A percentile compares a stretch with the other conserved stretches of the same genome.
Evolutionary conservation across 306 rosid species (phyloP).

Genomic region (Cicer arietinum): DNA sequence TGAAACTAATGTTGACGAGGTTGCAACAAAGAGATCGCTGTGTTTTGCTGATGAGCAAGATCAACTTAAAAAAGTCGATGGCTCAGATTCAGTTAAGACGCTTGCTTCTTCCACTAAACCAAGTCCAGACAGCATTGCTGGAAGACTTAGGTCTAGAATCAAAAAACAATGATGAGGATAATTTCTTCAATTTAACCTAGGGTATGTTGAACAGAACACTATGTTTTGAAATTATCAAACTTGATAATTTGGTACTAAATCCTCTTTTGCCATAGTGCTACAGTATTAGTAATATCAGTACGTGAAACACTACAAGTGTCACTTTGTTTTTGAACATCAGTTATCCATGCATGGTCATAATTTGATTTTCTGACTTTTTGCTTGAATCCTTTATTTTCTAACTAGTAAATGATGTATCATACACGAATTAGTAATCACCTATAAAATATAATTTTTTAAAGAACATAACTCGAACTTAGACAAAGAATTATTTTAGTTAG

Average conservation of each 20-base stretch:
- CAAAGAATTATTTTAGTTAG: no score
- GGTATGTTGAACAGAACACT: conserved; percentile 27
- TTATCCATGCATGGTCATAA: not conserved
- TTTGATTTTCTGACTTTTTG: not conserved
- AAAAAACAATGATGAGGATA: conserved; percentile 41
- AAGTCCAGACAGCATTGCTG: conserved; percentile 47
- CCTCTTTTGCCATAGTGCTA: conserved; percentile 23
- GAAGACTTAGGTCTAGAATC: conserved; percentile 64
- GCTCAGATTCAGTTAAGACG: conserved; percentile 4
- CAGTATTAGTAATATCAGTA: not conserved
- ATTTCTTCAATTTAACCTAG: not conserved
- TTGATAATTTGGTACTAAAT: conserved; percentile 19
- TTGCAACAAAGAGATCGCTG: conserved; percentile 60
- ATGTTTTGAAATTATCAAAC: conserved; percentile 32
- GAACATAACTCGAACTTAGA: no score
- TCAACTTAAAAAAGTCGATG: conserved; percentile 35
- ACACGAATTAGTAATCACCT: no score
- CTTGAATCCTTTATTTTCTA: not conserved
- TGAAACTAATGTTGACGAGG: conserved; percentile 47
- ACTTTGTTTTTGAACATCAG: not conserved
- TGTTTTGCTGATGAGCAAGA: conserved; percentile 46
- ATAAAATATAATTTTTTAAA: no score
- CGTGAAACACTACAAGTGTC: not conserved
- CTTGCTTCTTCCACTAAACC: conserved; percentile 44
- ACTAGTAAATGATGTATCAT: no score